Evolutionary conservation across 441 rosid genomes (phyloP), one percentile per base, ranked within the genome.

Genomic region (Gossypium trilobum): DNA sequence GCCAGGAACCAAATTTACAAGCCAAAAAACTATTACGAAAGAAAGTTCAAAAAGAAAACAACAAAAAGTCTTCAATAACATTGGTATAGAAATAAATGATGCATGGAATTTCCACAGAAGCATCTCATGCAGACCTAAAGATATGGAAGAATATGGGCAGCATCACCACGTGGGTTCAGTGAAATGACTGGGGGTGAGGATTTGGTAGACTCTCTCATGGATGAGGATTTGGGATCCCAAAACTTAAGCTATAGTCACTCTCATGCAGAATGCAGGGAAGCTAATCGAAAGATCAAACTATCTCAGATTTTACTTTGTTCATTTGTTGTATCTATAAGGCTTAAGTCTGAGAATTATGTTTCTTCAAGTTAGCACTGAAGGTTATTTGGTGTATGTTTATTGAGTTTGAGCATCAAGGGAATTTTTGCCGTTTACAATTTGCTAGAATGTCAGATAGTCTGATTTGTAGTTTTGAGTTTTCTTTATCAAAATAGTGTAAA

Each of bases 1-100:
- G 70, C 74, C 77, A 23, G 46, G 20, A 79, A 75, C 65, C 50
- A 73, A 48, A 50, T 23, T 71, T 77, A 71, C 65, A 70, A 72
- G 73, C 73, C 73, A 11, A 36, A 5, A 42, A 70, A 36, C 63
- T 9, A 52, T 14, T 54, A 10, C 11, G 57, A 52, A 48, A 31
- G 60, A 61, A 52, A 27, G 19, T 13, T 36, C 23, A 75, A 64
- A 57, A 66, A 14, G 19, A 13, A 36, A 75, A 50, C 42, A 36
- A 36, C 42, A 56, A 70, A 58, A 4, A 3, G 63, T 63, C 42
- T 52, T 27, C 51, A 39, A 58, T 22, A 48, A 67, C 11, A 57
- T 22, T 48, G 23, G 4, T 3, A 51, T 29, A n/a, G 22, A n/a
- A 51, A 27, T 44, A 51, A 68, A 48, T 25, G 7, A n/a, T 2